Percentiles rank a stretch among this genome's conserved stretches.
Evolutionary conservation across 208 protist species (phyloP).

Genomic region (Acanthamoeba sp.): DNA sequence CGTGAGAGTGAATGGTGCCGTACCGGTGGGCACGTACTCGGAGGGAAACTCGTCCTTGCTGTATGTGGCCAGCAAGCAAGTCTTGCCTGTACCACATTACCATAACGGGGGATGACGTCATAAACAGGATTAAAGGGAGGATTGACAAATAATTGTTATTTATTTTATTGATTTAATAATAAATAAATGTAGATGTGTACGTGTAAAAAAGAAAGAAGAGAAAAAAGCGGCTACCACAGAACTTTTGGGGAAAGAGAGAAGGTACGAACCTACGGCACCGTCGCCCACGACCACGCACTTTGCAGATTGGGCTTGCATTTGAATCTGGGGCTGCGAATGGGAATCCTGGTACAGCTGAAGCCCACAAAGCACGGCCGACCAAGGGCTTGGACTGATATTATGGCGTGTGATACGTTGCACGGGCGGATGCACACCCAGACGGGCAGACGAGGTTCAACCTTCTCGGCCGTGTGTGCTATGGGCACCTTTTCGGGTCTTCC

Average conservation of each 20-base stretch:
- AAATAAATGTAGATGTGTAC: not conserved
- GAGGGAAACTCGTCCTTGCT: slow-evolving; percentile 40
- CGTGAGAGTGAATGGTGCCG: not conserved
- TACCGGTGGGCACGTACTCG: slow-evolving; percentile 58
- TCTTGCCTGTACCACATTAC: not conserved
- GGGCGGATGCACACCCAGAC: not conserved
- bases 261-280: slow-evolving; percentile 35
- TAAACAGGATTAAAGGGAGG: not conserved
- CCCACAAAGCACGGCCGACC: too few relatives aligned
- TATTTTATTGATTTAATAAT: not conserved
- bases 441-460: not conserved
- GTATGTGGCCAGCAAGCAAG: slow-evolving; percentile 44
- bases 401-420: too few relatives aligned
- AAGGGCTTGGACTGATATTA: too few relatives aligned
- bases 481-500: too few relatives aligned
- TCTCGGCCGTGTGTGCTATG: too few relatives aligned
- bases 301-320: slow-evolving; percentile 48
- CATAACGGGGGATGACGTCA: too few relatives aligned
- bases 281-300: slow-evolving; percentile 63
- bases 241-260: not conserved
- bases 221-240: not conserved
- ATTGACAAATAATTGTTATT: not conserved
- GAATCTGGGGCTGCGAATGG: not conserved
- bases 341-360: too few relatives aligned
- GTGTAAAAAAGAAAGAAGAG: not conserved